Base-by-base conservation (phyloP, 2,329 filamentous ascomycete genomes). In the Beauveria scarabaeidicola region DNA sequence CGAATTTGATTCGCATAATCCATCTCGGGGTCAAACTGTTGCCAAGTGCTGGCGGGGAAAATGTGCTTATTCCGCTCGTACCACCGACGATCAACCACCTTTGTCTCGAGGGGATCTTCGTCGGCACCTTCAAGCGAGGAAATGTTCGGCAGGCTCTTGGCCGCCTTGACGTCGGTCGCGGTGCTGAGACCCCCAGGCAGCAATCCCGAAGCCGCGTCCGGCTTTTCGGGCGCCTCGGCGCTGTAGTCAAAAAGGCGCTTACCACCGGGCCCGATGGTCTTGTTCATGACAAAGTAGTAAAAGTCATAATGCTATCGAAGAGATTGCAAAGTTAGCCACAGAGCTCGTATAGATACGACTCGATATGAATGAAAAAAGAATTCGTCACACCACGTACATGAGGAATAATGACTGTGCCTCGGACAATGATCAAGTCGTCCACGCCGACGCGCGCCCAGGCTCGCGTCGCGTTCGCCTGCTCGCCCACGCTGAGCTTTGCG, bases 1-100 rank as follows among this genome's bases (percentile, higher is more conserved):
- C 90, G 83, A 43, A 92, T 83, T 65, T 90, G 85, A 64, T 79
- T 81, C 68, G 84, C 82, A 75, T 96, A 96, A 67, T 97, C 89
- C 73, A 89, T 90, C 62, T 90, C 90, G 0, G 91, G 88, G 65
- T 96, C 92, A 71, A 96, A 99, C 63, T 96, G 89, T 67, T 92
- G 90, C 94, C 94, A 99, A 51, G 93, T 83, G 70, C 90, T 97
- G 21, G 93, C 93, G 0, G 94, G 94, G 71, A 93, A 99, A 61
- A 99, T 97, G 73, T 99, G 94, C 75, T 97, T 99, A 72, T 97
- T 97, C 69, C 87, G 84, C 77, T 97, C 91, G 72, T 97, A 99
- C 94, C 94, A 99, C 62, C 94, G 80, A 62, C 94, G 83, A 75
- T 99, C 93, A 4, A 99, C 93, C 3, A 99, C 92, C 71, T 97